Conservation (phyloP, 257 asterid species). For the Fraxinus pennsylvanica region DNA sequence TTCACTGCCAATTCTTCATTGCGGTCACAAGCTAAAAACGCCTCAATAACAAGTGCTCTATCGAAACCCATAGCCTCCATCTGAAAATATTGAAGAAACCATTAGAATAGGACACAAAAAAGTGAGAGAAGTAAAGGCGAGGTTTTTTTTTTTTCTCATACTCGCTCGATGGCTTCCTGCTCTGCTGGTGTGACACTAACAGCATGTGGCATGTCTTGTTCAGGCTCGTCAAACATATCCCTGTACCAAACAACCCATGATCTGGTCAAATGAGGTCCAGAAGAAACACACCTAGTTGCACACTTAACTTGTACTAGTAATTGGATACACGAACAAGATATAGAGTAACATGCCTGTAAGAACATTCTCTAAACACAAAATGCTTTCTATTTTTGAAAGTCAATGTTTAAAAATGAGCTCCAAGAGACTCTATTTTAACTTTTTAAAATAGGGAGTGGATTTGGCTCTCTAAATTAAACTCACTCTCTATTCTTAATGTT, state of each 20-base stretch:
- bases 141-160: conserved; percentile 26
- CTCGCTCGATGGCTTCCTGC: conserved; percentile 89
- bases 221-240: conserved; percentile 79
- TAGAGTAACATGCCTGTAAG: neutral
- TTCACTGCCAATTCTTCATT: conserved; percentile 88
- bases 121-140: neutral
- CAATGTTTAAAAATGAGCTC: too few species aligned
- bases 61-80: conserved; percentile 96
- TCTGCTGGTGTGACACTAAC: conserved; percentile 92
- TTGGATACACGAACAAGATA: neutral
- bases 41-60: conserved; percentile 85
- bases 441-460: too few species aligned
- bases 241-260: conserved; percentile 34
- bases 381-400: too few species aligned
- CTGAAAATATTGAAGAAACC: conserved; percentile 35
- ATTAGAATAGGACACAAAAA: neutral
- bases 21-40: conserved; percentile 94
- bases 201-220: conserved; percentile 87
- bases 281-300: neutral
- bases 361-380: too few species aligned
- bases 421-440: too few species aligned
- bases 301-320: neutral
- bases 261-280: neutral
- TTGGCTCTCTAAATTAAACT: too few species aligned
- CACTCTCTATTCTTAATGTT: too few species aligned